Conservation (phyloP, 176 grass and related monocot species). For the Oryza meyeriana region DNA sequence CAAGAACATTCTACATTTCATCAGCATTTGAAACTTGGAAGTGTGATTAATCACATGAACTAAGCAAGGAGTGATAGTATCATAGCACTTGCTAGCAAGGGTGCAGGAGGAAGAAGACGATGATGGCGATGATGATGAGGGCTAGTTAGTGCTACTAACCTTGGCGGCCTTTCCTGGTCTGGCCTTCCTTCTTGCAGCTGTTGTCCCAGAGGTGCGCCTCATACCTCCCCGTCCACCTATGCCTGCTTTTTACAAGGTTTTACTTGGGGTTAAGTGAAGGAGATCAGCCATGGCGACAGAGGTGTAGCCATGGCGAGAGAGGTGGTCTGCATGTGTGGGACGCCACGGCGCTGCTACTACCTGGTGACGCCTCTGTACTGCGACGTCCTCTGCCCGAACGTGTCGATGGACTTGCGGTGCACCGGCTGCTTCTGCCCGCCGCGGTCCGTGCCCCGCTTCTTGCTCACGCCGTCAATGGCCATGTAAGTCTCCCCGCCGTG, state of each 20-base stretch:
- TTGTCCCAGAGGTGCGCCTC: constrained; percentile 99
- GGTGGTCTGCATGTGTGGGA: too few relatives aligned
- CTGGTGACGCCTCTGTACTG: constrained; percentile 97
- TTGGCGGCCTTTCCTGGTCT: constrained; percentile 96
- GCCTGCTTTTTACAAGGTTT: constrained; percentile 59
- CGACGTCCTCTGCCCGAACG: constrained; percentile 96
- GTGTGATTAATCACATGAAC: not conserved
- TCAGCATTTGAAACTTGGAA: constrained; percentile 1
- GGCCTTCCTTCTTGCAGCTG: constrained; percentile 97
- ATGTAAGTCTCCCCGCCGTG: constrained; percentile 39
- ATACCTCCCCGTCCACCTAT: constrained; percentile 99
- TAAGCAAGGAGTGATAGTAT: too few relatives aligned
- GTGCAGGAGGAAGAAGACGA: not conserved
- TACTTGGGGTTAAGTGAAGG: not conserved
- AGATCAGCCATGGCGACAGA: not conserved
- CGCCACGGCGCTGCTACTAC: constrained; percentile 12
- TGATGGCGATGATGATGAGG: not conserved
- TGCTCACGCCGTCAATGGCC: constrained; percentile 47
- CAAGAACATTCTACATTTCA: constrained; percentile 7
- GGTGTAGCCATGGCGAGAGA: not conserved
- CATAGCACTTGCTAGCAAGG: not conserved
- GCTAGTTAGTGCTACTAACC: constrained; percentile 29
- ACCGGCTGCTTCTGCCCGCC: constrained; percentile 70
- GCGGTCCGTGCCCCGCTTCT: constrained; percentile 57
- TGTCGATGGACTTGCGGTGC: constrained; percentile 97